phyloP scores from a whole-genome alignment of 768 basidiomycete genomes.

The Coprinopsis marcescibilis region DNA sequence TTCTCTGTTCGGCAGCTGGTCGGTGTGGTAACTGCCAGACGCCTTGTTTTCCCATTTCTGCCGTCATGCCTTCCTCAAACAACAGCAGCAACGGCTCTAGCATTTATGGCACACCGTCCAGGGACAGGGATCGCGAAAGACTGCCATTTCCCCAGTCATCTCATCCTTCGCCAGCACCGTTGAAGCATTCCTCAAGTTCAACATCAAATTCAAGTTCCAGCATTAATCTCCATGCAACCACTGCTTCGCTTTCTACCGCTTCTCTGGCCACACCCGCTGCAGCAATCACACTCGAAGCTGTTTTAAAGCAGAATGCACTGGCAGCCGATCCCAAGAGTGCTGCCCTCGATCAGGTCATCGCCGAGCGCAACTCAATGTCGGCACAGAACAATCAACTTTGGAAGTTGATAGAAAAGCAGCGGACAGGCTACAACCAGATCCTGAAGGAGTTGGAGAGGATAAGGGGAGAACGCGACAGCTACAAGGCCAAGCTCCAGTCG shows the following conservation, averaged over 20 bases:
- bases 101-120: slow-evolving; percentile 25
- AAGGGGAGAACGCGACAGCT: slow-evolving; percentile 71
- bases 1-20: background rate
- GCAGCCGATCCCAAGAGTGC: slow-evolving; percentile 50
- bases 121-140: slow-evolving; percentile 29
- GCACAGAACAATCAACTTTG: slow-evolving; percentile 87
- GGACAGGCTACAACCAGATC: slow-evolving; percentile 71
- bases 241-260: slow-evolving; percentile 26
- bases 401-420: slow-evolving; percentile 93
- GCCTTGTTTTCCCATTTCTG: background rate
- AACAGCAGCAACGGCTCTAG: slow-evolving; percentile 8
- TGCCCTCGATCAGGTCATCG: slow-evolving; percentile 72
- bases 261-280: slow-evolving; percentile 31
- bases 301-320: slow-evolving; percentile 50
- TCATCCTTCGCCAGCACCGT: slow-evolving; percentile 28
- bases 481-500: slow-evolving; percentile 41
- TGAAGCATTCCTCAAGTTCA: slow-evolving; percentile 25
- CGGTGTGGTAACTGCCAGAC: background rate
- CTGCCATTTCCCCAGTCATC: slow-evolving; percentile 30
- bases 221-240: slow-evolving; percentile 17
- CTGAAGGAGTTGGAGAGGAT: slow-evolving; percentile 84
- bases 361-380: slow-evolving; percentile 75
- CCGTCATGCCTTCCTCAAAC: slow-evolving; percentile 13
- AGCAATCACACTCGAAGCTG: slow-evolving; percentile 42
- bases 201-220: slow-evolving; percentile 28